Evolutionary conservation across 139 green algal genomes (phyloP).

Genomic region (Auxenochlorella pyrenoidosa): DNA sequence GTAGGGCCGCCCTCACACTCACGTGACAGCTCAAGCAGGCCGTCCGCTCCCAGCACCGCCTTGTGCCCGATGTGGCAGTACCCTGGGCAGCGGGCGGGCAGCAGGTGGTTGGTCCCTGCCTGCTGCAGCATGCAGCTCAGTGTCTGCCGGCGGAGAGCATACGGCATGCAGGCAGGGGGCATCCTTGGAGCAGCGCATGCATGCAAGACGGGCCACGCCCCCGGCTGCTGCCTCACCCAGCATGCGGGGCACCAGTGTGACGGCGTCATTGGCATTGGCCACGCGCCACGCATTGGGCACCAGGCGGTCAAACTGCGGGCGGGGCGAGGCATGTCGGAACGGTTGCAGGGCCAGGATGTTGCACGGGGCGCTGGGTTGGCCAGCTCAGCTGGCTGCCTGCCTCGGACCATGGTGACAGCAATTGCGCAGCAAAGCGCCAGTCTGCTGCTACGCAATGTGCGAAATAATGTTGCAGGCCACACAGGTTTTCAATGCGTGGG

Average conservation of each 20-base stretch:
- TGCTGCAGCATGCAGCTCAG: neutral
- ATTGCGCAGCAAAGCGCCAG: too few relatives aligned
- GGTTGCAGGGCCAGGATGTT: neutral
- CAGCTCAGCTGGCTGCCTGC: too few relatives aligned
- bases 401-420: too few relatives aligned
- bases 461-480: too few relatives aligned
- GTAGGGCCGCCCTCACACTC: neutral
- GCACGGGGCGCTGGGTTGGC: neutral
- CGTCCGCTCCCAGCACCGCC: constrained; percentile 38
- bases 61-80: constrained; percentile 76
- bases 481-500: too few relatives aligned
- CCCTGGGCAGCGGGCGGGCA: neutral
- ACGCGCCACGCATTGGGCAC: constrained; percentile 80
- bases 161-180: neutral
- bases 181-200: neutral
- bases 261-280: constrained; percentile 77
- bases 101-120: neutral
- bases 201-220: neutral
- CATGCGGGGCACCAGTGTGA: constrained; percentile 74
- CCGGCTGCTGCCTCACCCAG: neutral
- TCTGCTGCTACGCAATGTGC: too few relatives aligned
- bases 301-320: constrained; percentile 58
- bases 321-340: too few relatives aligned
- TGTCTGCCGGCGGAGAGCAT: neutral
- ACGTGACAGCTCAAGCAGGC: constrained; percentile 24